A percentile compares a stretch with the other conserved stretches of the same genome.
Evolutionary conservation across 805 yeast species (phyloP).

Genomic region (Saccharomycopsis oosterbeekiorum): DNA sequence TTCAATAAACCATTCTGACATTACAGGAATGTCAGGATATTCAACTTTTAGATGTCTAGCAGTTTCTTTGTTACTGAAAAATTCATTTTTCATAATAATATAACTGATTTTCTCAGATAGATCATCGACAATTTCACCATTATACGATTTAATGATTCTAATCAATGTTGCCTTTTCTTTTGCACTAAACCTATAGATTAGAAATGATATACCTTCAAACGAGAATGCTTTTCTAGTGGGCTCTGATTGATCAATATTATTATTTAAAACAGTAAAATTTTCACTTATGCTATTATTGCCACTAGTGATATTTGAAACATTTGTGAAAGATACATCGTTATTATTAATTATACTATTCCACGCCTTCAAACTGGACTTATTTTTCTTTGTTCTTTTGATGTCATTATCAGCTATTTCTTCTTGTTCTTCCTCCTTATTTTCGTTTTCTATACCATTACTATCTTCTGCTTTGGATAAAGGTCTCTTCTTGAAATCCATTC

Average conservation of each 20-base stretch:
- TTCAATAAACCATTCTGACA: conserved; percentile 79
- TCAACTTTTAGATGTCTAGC: neutral
- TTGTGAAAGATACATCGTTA: neutral
- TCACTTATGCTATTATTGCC: neutral
- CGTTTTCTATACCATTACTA: conserved; percentile 11
- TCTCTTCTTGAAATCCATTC: conserved; percentile 9
- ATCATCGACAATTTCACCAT: conserved; percentile 1
- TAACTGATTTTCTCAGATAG: neutral
- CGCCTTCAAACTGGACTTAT: conserved; percentile 11
- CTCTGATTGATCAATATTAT: neutral
- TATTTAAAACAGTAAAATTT: neutral
- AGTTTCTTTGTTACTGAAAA: neutral
- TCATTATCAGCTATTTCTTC: conserved; percentile 6
- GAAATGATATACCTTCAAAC: conserved; percentile 8
- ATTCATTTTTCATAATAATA: neutral
- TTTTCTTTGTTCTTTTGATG: conserved; percentile 12
- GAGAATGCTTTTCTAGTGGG: neutral
- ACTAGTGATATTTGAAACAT: neutral
- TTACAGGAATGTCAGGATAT: conserved; percentile 26
- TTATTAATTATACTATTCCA: conserved; percentile 15
- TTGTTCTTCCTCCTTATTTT: conserved; percentile 4
- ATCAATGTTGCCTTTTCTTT: conserved; percentile 4
- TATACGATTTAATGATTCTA: conserved; percentile 12
- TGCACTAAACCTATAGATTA: conserved; percentile 5
- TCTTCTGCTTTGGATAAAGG: conserved; percentile 6